Evolutionary conservation across 192 early-diverging fungal genomes (phyloP).

Genomic region (Mortierella hygrophila): DNA sequence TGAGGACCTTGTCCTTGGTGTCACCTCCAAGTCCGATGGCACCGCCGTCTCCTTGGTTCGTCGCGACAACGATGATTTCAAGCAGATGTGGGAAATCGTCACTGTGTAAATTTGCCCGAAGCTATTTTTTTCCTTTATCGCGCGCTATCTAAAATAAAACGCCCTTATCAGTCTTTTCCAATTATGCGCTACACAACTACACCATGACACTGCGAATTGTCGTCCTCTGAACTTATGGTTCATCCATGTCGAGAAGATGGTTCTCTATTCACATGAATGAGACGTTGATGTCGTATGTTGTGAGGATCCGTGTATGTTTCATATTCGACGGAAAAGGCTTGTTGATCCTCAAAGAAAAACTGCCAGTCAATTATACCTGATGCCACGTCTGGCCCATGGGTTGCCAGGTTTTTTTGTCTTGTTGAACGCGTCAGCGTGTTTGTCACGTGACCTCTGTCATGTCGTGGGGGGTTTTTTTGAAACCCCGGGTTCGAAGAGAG

Average conservation of each 20-base stretch:
- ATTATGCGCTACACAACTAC: background rate
- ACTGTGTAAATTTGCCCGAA: background rate
- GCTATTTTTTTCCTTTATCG: background rate
- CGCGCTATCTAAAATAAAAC: constrained; percentile 5
- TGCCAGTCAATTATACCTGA: too few species aligned
- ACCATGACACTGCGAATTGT: background rate
- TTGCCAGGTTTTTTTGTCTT: too few species aligned
- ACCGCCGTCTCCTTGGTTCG: background rate
- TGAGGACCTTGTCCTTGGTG: constrained; percentile 20
- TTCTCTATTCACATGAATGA: background rate
- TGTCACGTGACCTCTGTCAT: too few species aligned
- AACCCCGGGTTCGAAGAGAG: too few species aligned
- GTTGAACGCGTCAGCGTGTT: too few species aligned
- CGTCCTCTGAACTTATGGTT: background rate
- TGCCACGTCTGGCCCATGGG: too few species aligned
- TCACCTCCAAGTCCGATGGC: background rate
- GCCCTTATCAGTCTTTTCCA: background rate
- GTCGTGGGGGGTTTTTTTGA: too few species aligned
- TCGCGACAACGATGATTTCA: constrained; percentile 17
- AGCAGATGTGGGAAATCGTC: constrained; percentile 17
- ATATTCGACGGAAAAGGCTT: background rate
- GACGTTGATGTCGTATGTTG: too few species aligned
- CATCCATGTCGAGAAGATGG: background rate
- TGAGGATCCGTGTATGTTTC: too few species aligned
- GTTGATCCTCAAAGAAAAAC: background rate